A percentile compares a stretch with the other conserved stretches of the same genome.
Evolutionary conservation across 805 yeast species (phyloP).

Genomic region (Kuraishia hungarica): DNA sequence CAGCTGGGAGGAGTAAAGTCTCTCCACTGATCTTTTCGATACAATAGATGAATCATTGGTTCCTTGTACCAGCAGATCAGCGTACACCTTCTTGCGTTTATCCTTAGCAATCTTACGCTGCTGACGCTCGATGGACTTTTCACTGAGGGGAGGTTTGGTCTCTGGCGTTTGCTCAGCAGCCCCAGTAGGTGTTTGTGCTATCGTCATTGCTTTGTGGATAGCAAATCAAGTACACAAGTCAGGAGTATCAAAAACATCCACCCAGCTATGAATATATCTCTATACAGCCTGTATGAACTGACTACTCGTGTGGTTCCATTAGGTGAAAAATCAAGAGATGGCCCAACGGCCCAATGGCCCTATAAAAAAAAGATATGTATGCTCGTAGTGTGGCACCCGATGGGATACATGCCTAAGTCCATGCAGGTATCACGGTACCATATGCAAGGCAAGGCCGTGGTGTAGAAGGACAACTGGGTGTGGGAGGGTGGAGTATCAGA

Average conservation of each 20-base stretch:
- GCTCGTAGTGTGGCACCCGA: background rate
- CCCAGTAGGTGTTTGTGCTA: background rate
- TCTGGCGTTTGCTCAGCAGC: background rate
- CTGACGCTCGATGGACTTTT: background rate
- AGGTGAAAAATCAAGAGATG: background rate
- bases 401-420: background rate
- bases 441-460: background rate
- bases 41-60: conserved; percentile 80
- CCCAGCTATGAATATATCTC: too few species aligned
- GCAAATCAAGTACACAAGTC: too few species aligned
- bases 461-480: background rate
- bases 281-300: background rate
- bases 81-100: conserved; percentile 36
- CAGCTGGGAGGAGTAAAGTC: conserved; percentile 34
- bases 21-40: conserved; percentile 73
- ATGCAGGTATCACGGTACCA: background rate
- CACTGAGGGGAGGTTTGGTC: background rate
- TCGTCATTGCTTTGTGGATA: background rate
- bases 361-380: background rate
- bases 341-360: too few species aligned
- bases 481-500: background rate
- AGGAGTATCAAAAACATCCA: too few species aligned
- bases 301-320: background rate
- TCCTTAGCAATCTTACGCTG: conserved; percentile 29
- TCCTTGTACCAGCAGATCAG: conserved; percentile 70